A percentile compares a stretch with the other conserved stretches of the same genome.
phyloP scores from a whole-genome alignment of 2,329 filamentous ascomycete genomes.

The Remersonia thermophila region DNA sequence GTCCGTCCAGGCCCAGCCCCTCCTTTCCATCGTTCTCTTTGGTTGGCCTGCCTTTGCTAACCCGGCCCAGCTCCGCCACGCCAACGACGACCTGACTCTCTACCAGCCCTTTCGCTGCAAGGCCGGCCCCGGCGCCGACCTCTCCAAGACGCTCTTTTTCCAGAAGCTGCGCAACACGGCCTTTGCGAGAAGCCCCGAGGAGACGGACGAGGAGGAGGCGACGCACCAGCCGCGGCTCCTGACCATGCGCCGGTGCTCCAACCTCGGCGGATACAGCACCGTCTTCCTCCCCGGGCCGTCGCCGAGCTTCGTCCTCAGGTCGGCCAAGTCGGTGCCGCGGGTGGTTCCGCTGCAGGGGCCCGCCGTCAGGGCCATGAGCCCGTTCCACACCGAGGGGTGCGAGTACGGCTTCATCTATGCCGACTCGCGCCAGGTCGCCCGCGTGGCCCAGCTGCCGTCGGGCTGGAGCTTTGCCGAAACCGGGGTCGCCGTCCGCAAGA shows the following conservation, averaged over 20 bases:
- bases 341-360: slow-evolving; percentile 60
- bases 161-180: slow-evolving; percentile 60
- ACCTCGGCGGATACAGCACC: slow-evolving; percentile 65
- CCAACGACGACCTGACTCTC: slow-evolving; percentile 69
- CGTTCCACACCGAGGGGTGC: slow-evolving; percentile 66
- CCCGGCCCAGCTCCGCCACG: slow-evolving; percentile 53
- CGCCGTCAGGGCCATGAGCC: slow-evolving; percentile 57
- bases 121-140: slow-evolving; percentile 27
- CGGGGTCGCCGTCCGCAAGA: slow-evolving; percentile 61
- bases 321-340: slow-evolving; percentile 62
- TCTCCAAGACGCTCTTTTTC: slow-evolving; percentile 55
- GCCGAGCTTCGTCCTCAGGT: slow-evolving; percentile 72
- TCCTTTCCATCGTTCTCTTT: neutral
- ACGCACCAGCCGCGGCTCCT: slow-evolving; percentile 34
- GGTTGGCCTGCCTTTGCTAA: slow-evolving; percentile 3
- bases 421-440: slow-evolving; percentile 58
- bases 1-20: slow-evolving; percentile 34
- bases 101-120: slow-evolving; percentile 64
- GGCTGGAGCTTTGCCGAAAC: slow-evolving; percentile 60
- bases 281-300: slow-evolving; percentile 74
- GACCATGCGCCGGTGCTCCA: slow-evolving; percentile 45
- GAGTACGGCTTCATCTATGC: slow-evolving; percentile 75
- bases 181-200: slow-evolving; percentile 45
- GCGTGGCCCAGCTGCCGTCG: slow-evolving; percentile 58
- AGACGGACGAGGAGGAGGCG: slow-evolving; percentile 38